Base-by-base conservation (phyloP, 192 early-diverging fungal genomes). In the Powellomyces hirtus region DNA sequence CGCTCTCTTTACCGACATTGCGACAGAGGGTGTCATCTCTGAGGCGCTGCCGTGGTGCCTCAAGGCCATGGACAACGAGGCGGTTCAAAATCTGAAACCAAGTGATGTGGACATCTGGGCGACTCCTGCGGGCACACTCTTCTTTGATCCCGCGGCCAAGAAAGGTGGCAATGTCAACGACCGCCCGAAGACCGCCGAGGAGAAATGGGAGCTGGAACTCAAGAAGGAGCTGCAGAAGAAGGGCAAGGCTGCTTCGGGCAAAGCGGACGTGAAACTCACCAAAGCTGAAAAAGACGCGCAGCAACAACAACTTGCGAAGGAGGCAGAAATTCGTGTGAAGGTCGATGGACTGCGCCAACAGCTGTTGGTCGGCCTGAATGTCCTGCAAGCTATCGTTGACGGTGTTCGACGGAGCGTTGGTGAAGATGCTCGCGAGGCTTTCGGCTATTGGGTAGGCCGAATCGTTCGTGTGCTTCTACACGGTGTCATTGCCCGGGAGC, bases 201-300 rank as follows among this genome's bases (percentile, higher is more conserved):
- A 89, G 74, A 86, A 91, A 61, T 93, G 90, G 89, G 91, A 92
- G 79, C 81, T 78, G 11, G 88, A 92, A 35, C 60, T 92, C 13
- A 86, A 83, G 56, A 88, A 90, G 51, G 84, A 90, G 56, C 65
- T 93, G 31, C 55, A 71, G 31, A 86, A 88, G 37, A 87, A 90
- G 71, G 90, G 90, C 56, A 78, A 81, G 11, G 46, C 72, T 18
- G 69, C 63, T 0, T 52, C 35, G 22, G 67, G 38, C 37, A 33
- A 20, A 6, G 38, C 59, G 22, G 40, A 37, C 10, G 68, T 45
- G 11, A 90, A 89, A 72, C 70, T 86, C 38, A 86, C 84, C 0
- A 92, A 89, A 49, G 91, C 90, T 13, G 93, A 96, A 66, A 82
- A 90, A 60, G 83, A 81, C 30, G 75, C 89, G 11, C 83, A 92